These are phyloP conservation scores for Populus tremula DNA, from an alignment of 345 rosid species.

Conservation along the genomic window DNA sequence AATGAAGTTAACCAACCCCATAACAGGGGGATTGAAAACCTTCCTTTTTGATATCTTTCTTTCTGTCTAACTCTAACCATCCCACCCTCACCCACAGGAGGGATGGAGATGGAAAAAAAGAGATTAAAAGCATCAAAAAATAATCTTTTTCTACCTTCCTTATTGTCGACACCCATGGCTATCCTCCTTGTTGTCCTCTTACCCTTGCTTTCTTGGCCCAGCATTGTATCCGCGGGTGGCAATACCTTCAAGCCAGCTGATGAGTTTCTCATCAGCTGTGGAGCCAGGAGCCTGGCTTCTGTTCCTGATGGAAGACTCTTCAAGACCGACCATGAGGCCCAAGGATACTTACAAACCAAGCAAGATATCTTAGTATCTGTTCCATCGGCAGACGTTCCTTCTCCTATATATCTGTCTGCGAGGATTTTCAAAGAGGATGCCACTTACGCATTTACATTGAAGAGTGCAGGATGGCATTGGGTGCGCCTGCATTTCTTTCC, in stretches of 20 bases:
- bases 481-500: constrained; percentile 66
- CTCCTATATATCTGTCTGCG: constrained; percentile 52
- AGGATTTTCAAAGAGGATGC: constrained; percentile 57
- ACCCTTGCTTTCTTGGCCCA: constrained; percentile 1
- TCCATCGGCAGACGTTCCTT: constrained; percentile 47
- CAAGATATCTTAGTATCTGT: constrained; percentile 47
- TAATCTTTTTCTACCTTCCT: constrained; percentile 31
- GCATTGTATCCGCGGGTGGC: not conserved
- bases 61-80: not conserved
- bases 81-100: constrained; percentile 40
- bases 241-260: constrained; percentile 45
- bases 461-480: constrained; percentile 69
- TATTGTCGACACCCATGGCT: constrained; percentile 38
- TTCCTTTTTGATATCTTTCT: not conserved
- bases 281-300: constrained; percentile 39
- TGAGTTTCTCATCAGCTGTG: constrained; percentile 58
- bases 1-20: not conserved
- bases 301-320: constrained; percentile 59
- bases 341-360: constrained; percentile 38
- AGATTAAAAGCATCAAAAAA: not conserved
- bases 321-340: constrained; percentile 58
- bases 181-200: constrained; percentile 44
- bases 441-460: constrained; percentile 47
- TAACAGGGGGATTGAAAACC: constrained; percentile 8
- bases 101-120: constrained; percentile 54